These are phyloP conservation scores for Camellia oleifera DNA, from an alignment of 179 eudicot genomes.

Conservation along the genomic window DNA sequence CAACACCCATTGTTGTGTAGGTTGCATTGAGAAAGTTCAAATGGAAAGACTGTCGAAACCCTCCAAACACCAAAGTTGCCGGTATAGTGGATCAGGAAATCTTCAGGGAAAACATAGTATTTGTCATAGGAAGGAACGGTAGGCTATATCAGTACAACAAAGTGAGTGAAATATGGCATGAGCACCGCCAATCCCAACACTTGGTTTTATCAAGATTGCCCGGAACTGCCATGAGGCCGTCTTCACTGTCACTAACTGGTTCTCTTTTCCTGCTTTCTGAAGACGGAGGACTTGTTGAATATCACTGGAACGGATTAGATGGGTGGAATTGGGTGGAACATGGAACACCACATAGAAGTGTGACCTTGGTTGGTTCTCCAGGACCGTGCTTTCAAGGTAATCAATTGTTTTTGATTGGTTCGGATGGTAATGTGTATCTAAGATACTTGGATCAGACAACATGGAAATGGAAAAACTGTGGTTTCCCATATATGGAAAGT, in stretches of 20 bases:
- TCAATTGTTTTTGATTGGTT: constrained; percentile 71
- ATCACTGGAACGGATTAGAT: constrained; percentile 61
- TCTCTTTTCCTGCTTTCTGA: constrained; percentile 77
- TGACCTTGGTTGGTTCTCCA: constrained; percentile 56
- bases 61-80: constrained; percentile 61
- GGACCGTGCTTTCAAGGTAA: constrained; percentile 61
- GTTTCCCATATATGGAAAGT: constrained; percentile 37
- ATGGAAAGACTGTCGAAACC: constrained; percentile 83
- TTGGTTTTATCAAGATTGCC: constrained; percentile 60
- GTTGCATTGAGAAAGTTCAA: constrained; percentile 67
- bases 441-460: constrained; percentile 47
- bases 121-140: constrained; percentile 61
- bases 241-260: constrained; percentile 42
- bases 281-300: constrained; percentile 76
- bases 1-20: constrained; percentile 24
- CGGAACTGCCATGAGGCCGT: constrained; percentile 65
- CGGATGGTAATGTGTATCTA: constrained; percentile 66
- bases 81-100: constrained; percentile 80
- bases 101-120: constrained; percentile 64
- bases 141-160: constrained; percentile 73
- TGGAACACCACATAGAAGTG: constrained; percentile 59
- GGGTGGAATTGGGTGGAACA: constrained; percentile 94
- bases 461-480: constrained; percentile 75
- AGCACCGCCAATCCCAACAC: constrained; percentile 77
- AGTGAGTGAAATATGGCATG: constrained; percentile 73